Conservation (phyloP, 768 basidiomycete genomes). For the Tulasnella calospora region DNA sequence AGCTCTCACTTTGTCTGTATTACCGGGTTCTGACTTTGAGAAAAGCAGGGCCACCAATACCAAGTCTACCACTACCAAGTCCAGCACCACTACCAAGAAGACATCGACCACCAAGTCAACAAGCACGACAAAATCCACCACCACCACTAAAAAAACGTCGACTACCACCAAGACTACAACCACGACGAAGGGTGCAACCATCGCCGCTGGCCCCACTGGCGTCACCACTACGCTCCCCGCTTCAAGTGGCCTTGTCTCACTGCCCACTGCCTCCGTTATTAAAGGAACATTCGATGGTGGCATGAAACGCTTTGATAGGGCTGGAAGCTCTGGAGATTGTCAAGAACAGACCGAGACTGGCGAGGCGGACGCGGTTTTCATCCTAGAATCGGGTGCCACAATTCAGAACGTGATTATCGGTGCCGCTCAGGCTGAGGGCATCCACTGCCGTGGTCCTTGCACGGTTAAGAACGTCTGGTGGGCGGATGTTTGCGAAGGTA, state of each 20-base stretch:
- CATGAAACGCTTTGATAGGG: conserved; percentile 18
- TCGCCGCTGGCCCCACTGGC: background rate
- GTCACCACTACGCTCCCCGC: conserved; percentile 23
- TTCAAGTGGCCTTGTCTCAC: conserved; percentile 20
- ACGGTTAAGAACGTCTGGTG: conserved; percentile 24
- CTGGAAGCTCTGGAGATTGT: background rate
- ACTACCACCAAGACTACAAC: conserved; percentile 24
- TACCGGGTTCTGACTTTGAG: background rate
- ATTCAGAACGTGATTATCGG: conserved; percentile 15
- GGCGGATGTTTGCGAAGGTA: conserved; percentile 19
- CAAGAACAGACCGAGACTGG: background rate
- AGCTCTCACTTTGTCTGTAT: background rate
- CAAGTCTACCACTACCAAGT: conserved; percentile 2
- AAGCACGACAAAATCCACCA: background rate
- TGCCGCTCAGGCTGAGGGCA: conserved; percentile 16
- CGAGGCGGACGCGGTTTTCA: background rate
- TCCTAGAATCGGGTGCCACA: background rate
- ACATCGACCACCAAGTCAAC: background rate
- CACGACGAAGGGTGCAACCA: conserved; percentile 12
- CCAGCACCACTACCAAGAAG: background rate
- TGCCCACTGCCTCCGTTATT: conserved; percentile 28
- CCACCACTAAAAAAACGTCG: background rate
- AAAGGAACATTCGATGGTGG: conserved; percentile 25
- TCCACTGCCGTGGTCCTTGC: conserved; percentile 19
- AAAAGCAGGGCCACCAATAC: background rate